Evolutionary conservation across 345 rosid species (phyloP).

Genomic region (Passiflora organensis): DNA sequence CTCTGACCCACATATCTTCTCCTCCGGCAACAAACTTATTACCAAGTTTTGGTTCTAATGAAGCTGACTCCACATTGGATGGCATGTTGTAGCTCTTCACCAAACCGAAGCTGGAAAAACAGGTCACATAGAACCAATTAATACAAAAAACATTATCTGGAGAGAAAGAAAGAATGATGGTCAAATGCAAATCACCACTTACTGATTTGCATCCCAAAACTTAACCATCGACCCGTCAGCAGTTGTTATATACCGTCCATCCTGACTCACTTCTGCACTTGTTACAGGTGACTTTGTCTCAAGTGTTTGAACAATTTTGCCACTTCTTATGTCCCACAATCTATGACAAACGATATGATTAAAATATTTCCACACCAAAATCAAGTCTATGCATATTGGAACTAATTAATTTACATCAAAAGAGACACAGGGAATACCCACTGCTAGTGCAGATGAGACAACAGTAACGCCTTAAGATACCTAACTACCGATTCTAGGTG

Average conservation of each 20-base stretch:
- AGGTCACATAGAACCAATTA: conserved; percentile 8
- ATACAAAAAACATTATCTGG: not conserved
- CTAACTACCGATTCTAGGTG: no score
- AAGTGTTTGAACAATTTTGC: conserved; percentile 71
- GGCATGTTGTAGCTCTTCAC: conserved; percentile 92
- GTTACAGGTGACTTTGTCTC: conserved; percentile 86
- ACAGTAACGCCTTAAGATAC: no score
- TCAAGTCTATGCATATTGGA: no score
- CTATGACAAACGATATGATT: conserved; percentile 19
- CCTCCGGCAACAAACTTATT: conserved; percentile 84
- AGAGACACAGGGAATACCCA: no score
- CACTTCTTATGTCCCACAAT: conserved; percentile 91
- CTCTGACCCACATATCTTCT: conserved; percentile 85
- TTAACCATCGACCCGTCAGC: conserved; percentile 90
- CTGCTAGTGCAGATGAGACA: no score
- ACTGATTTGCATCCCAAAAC: conserved; percentile 99
- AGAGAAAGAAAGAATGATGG: not conserved
- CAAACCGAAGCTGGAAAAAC: conserved; percentile 60
- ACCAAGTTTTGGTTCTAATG: conserved; percentile 73
- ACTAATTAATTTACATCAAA: no score
- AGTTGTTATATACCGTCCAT: conserved; percentile 88
- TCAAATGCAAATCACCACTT: conserved; percentile 32
- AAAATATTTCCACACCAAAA: not conserved
- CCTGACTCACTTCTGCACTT: conserved; percentile 92
- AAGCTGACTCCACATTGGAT: conserved; percentile 69